Base-by-base conservation (phyloP, 1,284 basidiomycete species). In the Tilletia walkeri region DNA sequence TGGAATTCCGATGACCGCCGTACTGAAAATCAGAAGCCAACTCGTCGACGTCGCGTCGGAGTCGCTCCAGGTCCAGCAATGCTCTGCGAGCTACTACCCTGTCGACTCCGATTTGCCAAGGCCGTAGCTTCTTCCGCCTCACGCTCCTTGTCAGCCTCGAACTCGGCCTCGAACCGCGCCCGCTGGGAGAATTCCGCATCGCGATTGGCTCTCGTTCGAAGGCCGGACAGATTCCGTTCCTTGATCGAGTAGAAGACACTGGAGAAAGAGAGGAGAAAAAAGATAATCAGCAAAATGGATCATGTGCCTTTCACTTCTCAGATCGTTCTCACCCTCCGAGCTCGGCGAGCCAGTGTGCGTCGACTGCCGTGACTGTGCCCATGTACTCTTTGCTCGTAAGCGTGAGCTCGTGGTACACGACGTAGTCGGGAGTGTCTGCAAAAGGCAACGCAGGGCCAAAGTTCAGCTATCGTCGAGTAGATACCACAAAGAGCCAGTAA, bases 231-330 rank as follows among this genome's bases (percentile, higher is more conserved):
- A 16, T 70, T 69, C 38, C 72, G 93, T 86, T 96, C 93, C 80
- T 93, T 90, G 70, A 95, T 93, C 39, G 92, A 94, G 86, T 92
- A 97, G 87, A 95, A 96, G 18, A 95, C 92, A 66, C 93, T 92
- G 72, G 93, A 67, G 95, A 88, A 74, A 49, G 10, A 24, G 39
- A 14, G 20, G n/a, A 12, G 53, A 16, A 3, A 53, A 24, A 10
- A 45, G 45, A 69, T 14, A 10, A 69, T 53, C 18, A 38, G 47
- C 30, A 38, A 36, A 38, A 39, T 20, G 34, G 1, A 3, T 14
- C 3, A 1, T 3, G 41, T 45, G 6, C 41, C 14, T 45, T 45
- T 45, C 9, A 45, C 41, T 9, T 45, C 41, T n/a, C 12, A 10
- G 14, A 14, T 18, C 36, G 7, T n/a, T 70, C 54, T 34, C 63